These are phyloP conservation scores for Botrytis cinerea DNA, from an alignment of 2,329 filamentous ascomycete genomes.

Conservation along the genomic window DNA sequence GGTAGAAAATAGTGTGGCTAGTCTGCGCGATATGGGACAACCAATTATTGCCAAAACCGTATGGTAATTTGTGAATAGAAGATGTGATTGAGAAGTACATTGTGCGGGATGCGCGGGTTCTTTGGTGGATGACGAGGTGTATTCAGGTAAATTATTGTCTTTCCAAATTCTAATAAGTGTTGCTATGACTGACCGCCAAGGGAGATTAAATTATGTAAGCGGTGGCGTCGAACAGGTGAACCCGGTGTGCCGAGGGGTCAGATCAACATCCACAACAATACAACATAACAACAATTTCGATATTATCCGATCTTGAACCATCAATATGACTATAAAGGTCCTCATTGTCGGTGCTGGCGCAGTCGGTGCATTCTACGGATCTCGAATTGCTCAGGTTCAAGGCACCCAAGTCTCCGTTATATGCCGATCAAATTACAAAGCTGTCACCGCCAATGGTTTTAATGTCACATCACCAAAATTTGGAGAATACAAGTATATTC, in stretches of 20 bases:
- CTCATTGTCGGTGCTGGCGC: constrained; percentile 68
- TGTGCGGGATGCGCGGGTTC: background rate
- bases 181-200: background rate
- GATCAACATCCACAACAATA: background rate
- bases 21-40: background rate
- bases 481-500: constrained; percentile 64
- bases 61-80: background rate
- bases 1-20: background rate
- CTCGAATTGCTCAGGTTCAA: constrained; percentile 61
- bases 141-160: background rate
- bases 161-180: background rate
- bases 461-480: constrained; percentile 65
- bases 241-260: background rate
- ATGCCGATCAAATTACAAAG: constrained; percentile 71
- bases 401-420: constrained; percentile 64
- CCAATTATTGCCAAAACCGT: background rate
- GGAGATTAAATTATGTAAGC: background rate
- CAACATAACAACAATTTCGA: background rate
- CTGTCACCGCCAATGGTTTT: constrained; percentile 63
- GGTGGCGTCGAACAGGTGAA: background rate
- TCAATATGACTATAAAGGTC: constrained; percentile 47
- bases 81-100: background rate
- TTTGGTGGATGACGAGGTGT: background rate
- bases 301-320: background rate
- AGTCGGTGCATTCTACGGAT: constrained; percentile 73